Percentiles rank a stretch among this genome's conserved stretches.
Evolutionary conservation across 345 rosid genomes (phyloP).

Genomic region (Theobroma cacao): DNA sequence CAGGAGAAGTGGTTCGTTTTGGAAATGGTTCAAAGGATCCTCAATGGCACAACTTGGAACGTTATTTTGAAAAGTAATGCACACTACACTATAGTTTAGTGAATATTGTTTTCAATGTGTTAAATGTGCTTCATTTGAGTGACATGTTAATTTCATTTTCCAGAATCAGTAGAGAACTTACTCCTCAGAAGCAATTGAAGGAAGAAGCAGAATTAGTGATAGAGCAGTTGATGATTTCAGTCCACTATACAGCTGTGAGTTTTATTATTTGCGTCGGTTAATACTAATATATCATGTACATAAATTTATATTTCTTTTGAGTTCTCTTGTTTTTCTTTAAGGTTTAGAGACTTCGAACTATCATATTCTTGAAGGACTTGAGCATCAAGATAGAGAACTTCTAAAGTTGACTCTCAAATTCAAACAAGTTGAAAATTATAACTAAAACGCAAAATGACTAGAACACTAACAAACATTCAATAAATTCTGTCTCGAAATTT

Average conservation of each 20-base stretch:
- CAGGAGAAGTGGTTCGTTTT: slow-evolving; percentile 90
- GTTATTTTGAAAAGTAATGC: slow-evolving; percentile 79
- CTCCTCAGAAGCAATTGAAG: slow-evolving; percentile 63
- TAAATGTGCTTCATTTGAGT: slow-evolving; percentile 7
- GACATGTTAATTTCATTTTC: slow-evolving; percentile 5
- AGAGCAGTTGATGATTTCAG: slow-evolving; percentile 63
- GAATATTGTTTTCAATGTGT: slow-evolving; percentile 4
- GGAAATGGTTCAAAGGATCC: slow-evolving; percentile 94
- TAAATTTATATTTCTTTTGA: neutral
- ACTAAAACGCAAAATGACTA: neutral
- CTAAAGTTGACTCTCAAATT: neutral
- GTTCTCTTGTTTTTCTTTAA: neutral
- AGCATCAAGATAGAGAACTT: neutral
- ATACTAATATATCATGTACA: neutral
- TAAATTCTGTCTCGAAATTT: neutral
- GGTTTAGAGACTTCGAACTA: neutral
- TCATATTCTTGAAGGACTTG: slow-evolving; percentile 5
- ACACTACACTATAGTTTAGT: neutral
- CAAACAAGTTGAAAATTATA: neutral
- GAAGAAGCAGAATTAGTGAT: slow-evolving; percentile 63
- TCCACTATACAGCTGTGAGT: slow-evolving; percentile 87
- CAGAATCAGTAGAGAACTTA: slow-evolving; percentile 68
- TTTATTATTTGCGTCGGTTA: neutral
- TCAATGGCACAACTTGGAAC: slow-evolving; percentile 91
- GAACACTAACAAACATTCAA: neutral